Evolutionary conservation across 306 rosid species (phyloP).

Genomic region (Quercus dentata): DNA sequence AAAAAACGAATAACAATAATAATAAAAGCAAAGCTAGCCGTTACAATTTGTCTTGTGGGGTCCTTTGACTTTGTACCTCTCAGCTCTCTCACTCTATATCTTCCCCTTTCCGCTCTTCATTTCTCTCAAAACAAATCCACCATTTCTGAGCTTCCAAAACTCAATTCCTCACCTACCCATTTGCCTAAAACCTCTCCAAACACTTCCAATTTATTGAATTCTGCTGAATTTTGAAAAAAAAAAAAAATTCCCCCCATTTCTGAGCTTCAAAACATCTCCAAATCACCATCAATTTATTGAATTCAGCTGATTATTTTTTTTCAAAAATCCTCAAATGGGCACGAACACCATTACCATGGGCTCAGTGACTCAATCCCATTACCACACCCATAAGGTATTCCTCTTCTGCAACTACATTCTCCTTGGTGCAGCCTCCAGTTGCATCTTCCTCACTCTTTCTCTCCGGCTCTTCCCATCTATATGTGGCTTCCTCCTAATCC

Average conservation of each 20-base stretch:
- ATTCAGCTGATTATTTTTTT: not conserved
- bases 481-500: slow-evolving; percentile 77
- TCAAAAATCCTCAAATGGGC: slow-evolving; percentile 34
- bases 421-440: slow-evolving; percentile 85
- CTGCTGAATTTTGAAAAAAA: not conserved
- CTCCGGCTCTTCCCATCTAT: slow-evolving; percentile 80
- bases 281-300: not conserved
- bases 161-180: not conserved
- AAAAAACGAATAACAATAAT: not conserved
- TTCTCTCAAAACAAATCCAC: not conserved
- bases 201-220: not conserved
- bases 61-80: not conserved
- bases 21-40: slow-evolving; percentile 17
- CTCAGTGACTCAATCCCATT: slow-evolving; percentile 27
- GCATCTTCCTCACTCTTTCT: slow-evolving; percentile 92
- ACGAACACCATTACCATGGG: not conserved
- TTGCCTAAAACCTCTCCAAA: not conserved
- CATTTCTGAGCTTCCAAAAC: not conserved
- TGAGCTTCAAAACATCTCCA: not conserved
- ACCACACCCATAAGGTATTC: slow-evolving; percentile 73
- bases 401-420: slow-evolving; percentile 86
- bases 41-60: not conserved
- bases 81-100: slow-evolving; percentile 9
- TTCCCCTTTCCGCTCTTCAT: not conserved
- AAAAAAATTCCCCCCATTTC: not conserved